Evolutionary conservation across 2,329 filamentous ascomycete species (phyloP).

Genomic region (Fulvia fulva): DNA sequence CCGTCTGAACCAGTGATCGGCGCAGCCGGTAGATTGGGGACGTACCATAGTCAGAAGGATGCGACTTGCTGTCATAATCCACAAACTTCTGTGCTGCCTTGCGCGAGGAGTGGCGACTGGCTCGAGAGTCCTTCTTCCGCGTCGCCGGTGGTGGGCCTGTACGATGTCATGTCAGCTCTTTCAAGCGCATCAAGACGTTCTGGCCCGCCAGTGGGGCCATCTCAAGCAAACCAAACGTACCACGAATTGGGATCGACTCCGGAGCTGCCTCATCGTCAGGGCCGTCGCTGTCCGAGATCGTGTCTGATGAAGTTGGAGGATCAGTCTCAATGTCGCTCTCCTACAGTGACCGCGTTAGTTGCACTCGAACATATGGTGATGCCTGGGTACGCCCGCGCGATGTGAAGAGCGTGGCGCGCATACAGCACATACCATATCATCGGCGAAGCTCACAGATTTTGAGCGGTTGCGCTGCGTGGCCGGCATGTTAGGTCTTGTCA

Average conservation of each 20-base stretch:
- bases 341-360: background rate
- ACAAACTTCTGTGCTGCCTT: slow-evolving; percentile 20
- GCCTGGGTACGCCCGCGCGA: background rate
- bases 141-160: background rate
- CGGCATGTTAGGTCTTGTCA: slow-evolving; percentile 19
- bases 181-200: too few relatives aligned
- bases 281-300: background rate
- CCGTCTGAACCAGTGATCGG: background rate
- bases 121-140: slow-evolving; percentile 20
- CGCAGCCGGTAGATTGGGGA: background rate
- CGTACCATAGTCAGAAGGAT: slow-evolving; percentile 25
- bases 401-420: background rate
- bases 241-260: background rate
- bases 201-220: too few relatives aligned
- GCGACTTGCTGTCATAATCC: slow-evolving; percentile 22
- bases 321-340: slow-evolving; percentile 8
- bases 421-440: background rate
- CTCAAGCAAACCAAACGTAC: too few relatives aligned
- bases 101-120: slow-evolving; percentile 23
- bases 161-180: too few relatives aligned
- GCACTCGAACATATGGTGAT: background rate
- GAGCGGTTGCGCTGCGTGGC: slow-evolving; percentile 11
- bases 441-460: slow-evolving; percentile 7
- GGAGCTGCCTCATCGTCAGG: background rate
- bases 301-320: background rate